These are phyloP conservation scores for Candida jianshihensis DNA, from an alignment of 805 yeast species.

Conservation along the genomic window DNA sequence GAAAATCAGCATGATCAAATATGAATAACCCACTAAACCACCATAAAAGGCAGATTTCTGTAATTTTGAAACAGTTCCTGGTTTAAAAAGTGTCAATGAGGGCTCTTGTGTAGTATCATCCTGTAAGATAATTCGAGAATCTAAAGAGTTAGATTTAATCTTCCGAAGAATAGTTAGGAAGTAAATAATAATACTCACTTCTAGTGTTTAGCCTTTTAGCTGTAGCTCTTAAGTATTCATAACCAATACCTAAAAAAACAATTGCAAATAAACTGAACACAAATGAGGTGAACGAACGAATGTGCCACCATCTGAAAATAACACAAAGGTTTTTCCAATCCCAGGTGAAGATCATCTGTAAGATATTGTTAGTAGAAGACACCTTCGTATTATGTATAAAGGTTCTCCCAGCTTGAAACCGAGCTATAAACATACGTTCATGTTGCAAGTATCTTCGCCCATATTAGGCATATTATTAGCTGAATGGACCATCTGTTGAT, in stretches of 20 bases:
- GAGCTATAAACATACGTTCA: conserved; percentile 34
- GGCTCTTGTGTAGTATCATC: conserved; percentile 5
- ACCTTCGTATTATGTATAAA: conserved; percentile 1
- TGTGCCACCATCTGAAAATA: conserved; percentile 76
- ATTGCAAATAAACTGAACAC: conserved; percentile 45
- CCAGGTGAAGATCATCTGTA: conserved; percentile 70
- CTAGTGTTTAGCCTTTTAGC: conserved; percentile 12
- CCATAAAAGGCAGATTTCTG: conserved; percentile 46
- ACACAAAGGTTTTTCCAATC: conserved; percentile 67
- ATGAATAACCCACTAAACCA: conserved; percentile 60
- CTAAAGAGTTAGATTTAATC: background rate
- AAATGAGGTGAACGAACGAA: conserved; percentile 44
- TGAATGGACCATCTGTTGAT: conserved; percentile 18
- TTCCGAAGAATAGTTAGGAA: background rate
- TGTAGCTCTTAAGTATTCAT: conserved; percentile 46
- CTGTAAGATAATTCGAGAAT: conserved; percentile 4
- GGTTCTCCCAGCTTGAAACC: background rate
- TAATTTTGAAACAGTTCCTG: conserved; percentile 16
- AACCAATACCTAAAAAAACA: conserved; percentile 43
- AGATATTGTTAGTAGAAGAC: conserved; percentile 3
- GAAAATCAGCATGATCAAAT: conserved; percentile 69
- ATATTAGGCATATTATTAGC: conserved; percentile 17
- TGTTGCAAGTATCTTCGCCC: conserved; percentile 38
- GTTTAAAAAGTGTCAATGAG: conserved; percentile 1
- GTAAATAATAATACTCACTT: conserved; percentile 13